Percentiles rank a stretch among this genome's conserved stretches.
Evolutionary conservation across 164 flowering plant species (phyloP).

Genomic region (Litsea cubeba): DNA sequence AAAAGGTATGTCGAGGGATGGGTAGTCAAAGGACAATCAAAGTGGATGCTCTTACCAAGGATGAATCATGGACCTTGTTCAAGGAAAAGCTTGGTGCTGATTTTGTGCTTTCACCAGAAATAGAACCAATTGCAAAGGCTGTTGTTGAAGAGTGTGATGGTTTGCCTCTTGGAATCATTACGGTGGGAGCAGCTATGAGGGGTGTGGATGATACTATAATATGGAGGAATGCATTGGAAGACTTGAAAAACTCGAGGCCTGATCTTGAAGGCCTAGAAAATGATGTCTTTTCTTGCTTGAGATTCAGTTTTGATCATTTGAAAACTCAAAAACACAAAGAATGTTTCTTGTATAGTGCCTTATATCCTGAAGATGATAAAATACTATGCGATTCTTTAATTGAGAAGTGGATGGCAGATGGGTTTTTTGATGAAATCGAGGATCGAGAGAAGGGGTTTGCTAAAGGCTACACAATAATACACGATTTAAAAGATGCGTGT

Average conservation of each 20-base stretch:
- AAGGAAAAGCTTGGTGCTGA: not conserved
- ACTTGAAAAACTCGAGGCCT: not conserved
- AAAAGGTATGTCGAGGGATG: not conserved
- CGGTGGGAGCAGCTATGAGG: conserved; percentile 10
- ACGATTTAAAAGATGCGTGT: conserved; percentile 13
- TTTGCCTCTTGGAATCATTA: conserved; percentile 7
- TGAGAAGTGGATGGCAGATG: conserved; percentile 16
- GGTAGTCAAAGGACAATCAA: not conserved
- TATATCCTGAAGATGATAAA: not conserved
- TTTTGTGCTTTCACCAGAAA: not conserved
- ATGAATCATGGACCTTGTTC: conserved; percentile 7
- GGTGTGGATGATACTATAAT: not conserved
- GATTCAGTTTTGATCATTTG: conserved; percentile 2
- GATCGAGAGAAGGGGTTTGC: conserved; percentile 10
- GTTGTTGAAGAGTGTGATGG: conserved; percentile 8
- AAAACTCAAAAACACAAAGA: not conserved
- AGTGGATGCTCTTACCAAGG: conserved; percentile 3
- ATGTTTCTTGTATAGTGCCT: conserved; percentile 7
- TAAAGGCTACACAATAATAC: conserved; percentile 20
- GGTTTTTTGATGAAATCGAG: conserved; percentile 14
- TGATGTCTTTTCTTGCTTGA: not conserved
- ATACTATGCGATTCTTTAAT: no score
- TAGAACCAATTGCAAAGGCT: conserved; percentile 5
- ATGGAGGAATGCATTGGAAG: conserved; percentile 6
- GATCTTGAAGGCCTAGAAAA: conserved; percentile 4